Evolutionary conservation across 2,329 filamentous ascomycete species (phyloP).

Genomic region (Ambrosiella cleistominuta): DNA sequence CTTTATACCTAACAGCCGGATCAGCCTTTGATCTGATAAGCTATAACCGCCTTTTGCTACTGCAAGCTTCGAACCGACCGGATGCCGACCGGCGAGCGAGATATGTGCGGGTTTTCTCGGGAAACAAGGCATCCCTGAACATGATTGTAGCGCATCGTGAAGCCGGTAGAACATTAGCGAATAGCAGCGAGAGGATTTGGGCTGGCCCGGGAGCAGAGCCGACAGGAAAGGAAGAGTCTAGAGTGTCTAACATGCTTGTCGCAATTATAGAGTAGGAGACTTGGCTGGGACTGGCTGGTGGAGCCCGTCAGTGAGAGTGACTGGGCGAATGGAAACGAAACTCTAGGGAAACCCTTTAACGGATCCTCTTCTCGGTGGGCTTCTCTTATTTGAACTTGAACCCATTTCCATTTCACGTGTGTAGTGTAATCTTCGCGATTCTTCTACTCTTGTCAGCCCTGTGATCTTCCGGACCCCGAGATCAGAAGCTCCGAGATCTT

Average conservation of each 20-base stretch:
- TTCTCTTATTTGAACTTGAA: not conserved
- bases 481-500: too few relatives aligned
- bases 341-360: not conserved
- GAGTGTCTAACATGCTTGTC: not conserved
- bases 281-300: not conserved
- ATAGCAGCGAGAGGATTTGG: not conserved
- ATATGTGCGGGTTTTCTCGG: slow-evolving; percentile 9
- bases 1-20: not conserved
- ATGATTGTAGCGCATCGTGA: not conserved
- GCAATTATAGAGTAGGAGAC: not conserved
- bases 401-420: not conserved
- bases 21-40: not conserved
- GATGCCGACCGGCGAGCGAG: slow-evolving; percentile 7
- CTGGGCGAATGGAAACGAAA: not conserved
- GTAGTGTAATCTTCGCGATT: not conserved
- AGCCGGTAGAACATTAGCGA: not conserved
- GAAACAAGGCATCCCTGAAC: not conserved
- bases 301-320: not conserved
- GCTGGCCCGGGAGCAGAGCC: not conserved
- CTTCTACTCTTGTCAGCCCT: not conserved
- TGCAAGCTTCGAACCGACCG: not conserved
- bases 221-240: not conserved
- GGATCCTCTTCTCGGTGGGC: not conserved
- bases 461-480: not conserved
- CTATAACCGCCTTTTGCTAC: not conserved